Percentiles rank a stretch among this genome's conserved stretches.
These are phyloP conservation scores for Mediolabrus comicus DNA, from an alignment of 108 stramenopile genomes.

Conservation along the genomic window DNA sequence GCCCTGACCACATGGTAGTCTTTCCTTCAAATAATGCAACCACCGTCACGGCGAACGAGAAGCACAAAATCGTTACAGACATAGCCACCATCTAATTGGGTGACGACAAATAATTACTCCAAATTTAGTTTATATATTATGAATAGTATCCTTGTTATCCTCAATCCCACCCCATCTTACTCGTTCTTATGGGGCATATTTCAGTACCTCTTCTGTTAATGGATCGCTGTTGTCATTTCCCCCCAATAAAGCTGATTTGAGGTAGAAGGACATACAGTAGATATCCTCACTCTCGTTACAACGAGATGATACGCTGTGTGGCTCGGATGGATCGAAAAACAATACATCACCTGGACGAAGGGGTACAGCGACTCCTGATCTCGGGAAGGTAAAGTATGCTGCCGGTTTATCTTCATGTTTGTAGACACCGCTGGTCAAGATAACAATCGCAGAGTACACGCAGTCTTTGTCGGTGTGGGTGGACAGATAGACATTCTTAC, in stretches of 20 bases:
- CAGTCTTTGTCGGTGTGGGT: neutral
- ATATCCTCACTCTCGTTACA: neutral
- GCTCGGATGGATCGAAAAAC: neutral
- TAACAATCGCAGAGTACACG: neutral
- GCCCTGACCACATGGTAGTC: constrained; percentile 68
- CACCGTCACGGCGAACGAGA: constrained; percentile 58
- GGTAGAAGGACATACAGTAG: neutral
- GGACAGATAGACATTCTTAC: neutral
- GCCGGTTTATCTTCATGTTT: neutral
- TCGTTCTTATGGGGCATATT: too few species aligned
- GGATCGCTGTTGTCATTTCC: neutral
- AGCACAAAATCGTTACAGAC: constrained; percentile 41
- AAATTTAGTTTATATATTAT: too few species aligned
- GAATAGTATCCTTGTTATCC: too few species aligned
- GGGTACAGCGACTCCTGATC: neutral
- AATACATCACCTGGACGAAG: neutral
- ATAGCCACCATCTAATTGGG: constrained; percentile 61
- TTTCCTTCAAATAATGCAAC: constrained; percentile 54
- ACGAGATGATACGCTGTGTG: neutral
- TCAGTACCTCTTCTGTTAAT: too few species aligned
- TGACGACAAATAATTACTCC: too few species aligned
- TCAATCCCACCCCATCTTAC: too few species aligned
- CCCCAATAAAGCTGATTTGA: neutral
- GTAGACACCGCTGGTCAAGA: neutral
- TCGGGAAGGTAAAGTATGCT: neutral